Percentiles rank a stretch among this genome's conserved stretches.
Conservation (phyloP, 495 filamentous ascomycete species). For the Penicillium mononematosum region DNA sequence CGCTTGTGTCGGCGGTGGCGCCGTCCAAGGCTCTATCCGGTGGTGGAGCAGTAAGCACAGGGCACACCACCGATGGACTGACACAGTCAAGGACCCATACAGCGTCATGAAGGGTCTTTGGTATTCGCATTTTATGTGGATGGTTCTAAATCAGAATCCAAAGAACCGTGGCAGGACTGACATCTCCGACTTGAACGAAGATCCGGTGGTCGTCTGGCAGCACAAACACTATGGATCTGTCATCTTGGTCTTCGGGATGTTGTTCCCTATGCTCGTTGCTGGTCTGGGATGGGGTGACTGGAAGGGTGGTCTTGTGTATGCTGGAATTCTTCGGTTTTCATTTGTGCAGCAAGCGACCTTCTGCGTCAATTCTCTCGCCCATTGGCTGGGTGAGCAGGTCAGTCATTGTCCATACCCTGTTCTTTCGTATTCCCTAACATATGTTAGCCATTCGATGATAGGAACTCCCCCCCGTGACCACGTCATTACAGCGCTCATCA, state of each 20-base stretch:
- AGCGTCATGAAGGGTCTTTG: slow-evolving; percentile 87
- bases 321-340: slow-evolving; percentile 82
- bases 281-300: slow-evolving; percentile 83
- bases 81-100: slow-evolving; percentile 94
- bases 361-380: slow-evolving; percentile 92
- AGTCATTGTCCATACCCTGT: not conserved
- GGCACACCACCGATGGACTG: slow-evolving; percentile 92
- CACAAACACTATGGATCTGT: slow-evolving; percentile 79
- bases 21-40: slow-evolving; percentile 85
- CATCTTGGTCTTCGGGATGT: slow-evolving; percentile 73
- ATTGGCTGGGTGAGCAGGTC: slow-evolving; percentile 83
- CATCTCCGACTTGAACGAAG: slow-evolving; percentile 87
- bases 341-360: slow-evolving; percentile 96
- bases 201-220: slow-evolving; percentile 83
- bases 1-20: slow-evolving; percentile 80
- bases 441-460: slow-evolving; percentile 80
- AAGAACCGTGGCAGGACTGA: slow-evolving; percentile 83
- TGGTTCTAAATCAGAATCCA: slow-evolving; percentile 84
- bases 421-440: not conserved
- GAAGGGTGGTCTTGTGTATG: slow-evolving; percentile 82
- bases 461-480: slow-evolving; percentile 92
- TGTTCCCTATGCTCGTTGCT: slow-evolving; percentile 74
- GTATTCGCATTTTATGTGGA: slow-evolving; percentile 88
- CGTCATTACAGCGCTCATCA: slow-evolving; percentile 84
- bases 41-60: slow-evolving; percentile 94